Percentiles rank a stretch among this genome's conserved stretches.
Conservation (phyloP, 352 stramenopile species). For the Phytophthora fragariaefolia region DNA sequence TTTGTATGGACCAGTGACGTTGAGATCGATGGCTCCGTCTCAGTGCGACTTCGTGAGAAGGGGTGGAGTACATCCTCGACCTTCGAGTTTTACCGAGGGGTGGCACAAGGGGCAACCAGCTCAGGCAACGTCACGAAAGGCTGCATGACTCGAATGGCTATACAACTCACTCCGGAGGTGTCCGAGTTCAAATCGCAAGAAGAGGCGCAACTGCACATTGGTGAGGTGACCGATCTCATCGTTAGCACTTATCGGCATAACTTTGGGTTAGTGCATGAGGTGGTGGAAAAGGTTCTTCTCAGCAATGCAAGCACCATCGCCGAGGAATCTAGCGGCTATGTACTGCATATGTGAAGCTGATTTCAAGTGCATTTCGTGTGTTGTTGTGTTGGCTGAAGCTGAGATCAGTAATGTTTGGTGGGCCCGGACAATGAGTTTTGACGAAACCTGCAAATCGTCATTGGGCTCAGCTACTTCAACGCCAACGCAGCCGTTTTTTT, state of each 20-base stretch:
- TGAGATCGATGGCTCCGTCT: conserved; percentile 35
- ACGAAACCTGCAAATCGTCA: too few species aligned
- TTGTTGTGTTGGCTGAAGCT: background rate
- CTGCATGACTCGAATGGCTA: conserved; percentile 25
- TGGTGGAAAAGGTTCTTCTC: conserved; percentile 27
- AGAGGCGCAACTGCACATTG: conserved; percentile 32
- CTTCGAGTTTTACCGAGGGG: conserved; percentile 35
- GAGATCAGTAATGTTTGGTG: too few species aligned
- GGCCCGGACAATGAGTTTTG: too few species aligned
- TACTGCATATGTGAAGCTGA: background rate
- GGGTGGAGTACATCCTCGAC: conserved; percentile 36
- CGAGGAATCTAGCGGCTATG: background rate
- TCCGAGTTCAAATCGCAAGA: conserved; percentile 22
- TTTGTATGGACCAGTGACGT: conserved; percentile 42
- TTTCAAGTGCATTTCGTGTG: background rate
- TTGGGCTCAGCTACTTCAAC: too few species aligned
- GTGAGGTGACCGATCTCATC: conserved; percentile 38
- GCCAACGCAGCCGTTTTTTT: too few species aligned
- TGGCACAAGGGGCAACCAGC: conserved; percentile 9
- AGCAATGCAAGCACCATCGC: background rate
- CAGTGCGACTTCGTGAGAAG: conserved; percentile 37
- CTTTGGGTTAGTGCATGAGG: conserved; percentile 26
- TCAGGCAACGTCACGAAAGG: conserved; percentile 21
- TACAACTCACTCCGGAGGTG: conserved; percentile 38
- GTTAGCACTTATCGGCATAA: conserved; percentile 34